Conservation (phyloP, 2,329 filamentous ascomycete species). For the Aspergillus phoenicis region DNA sequence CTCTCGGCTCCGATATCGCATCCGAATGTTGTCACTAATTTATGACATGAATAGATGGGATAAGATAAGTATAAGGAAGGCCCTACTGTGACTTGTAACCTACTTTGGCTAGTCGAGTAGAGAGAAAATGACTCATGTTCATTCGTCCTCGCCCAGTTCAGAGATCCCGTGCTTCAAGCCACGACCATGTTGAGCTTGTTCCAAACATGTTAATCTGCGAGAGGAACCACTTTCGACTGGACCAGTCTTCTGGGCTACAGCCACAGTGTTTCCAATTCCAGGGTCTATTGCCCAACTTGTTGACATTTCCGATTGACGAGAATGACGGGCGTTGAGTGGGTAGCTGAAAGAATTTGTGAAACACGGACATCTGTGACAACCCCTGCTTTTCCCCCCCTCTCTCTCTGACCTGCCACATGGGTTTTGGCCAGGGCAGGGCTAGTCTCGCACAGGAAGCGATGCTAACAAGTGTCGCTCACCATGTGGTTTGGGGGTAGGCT, state of each 20-base stretch:
- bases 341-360: background rate
- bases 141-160: background rate
- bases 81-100: too few species aligned
- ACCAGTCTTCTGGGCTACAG: background rate
- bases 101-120: too few species aligned
- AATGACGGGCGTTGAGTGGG: background rate
- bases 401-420: background rate
- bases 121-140: background rate
- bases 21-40: too few species aligned
- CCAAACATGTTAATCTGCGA: background rate
- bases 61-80: too few species aligned
- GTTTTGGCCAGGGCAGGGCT: background rate
- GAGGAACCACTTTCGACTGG: background rate
- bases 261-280: background rate
- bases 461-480: background rate
- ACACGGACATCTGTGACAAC: background rate
- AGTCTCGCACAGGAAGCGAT: background rate
- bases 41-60: too few species aligned
- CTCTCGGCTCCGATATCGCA: too few species aligned
- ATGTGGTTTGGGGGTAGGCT: background rate
- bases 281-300: background rate
- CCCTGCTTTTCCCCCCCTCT: too few species aligned
- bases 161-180: background rate
- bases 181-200: background rate
- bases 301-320: background rate